Evolutionary conservation across 441 rosid genomes (phyloP).

Genomic region (Biscutella auriculata): DNA sequence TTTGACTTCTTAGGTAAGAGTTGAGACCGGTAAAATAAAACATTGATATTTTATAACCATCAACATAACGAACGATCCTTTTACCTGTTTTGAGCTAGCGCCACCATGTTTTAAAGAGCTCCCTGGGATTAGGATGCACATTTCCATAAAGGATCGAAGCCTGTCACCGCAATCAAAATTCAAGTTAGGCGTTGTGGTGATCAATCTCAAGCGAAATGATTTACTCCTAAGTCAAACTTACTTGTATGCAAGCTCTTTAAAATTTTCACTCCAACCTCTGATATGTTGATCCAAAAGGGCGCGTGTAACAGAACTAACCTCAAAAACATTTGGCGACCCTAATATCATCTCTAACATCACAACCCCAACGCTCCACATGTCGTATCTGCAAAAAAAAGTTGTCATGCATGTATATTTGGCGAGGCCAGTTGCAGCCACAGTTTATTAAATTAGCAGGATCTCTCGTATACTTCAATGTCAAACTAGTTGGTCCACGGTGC

Average conservation of each 20-base stretch:
- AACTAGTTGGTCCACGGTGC: conserved; percentile 56
- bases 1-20: no score
- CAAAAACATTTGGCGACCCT: conserved; percentile 90
- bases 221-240: conserved; percentile 27
- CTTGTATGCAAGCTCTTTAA: conserved; percentile 92
- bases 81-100: conserved; percentile 40
- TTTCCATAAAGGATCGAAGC: conserved; percentile 82
- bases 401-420: conserved; percentile 9
- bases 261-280: conserved; percentile 74
- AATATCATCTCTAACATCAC: conserved; percentile 84
- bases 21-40: background rate
- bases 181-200: background rate
- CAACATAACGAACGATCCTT: background rate
- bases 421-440: background rate
- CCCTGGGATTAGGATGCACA: conserved; percentile 83
- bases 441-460: background rate
- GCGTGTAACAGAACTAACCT: conserved; percentile 54
- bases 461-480: conserved; percentile 49
- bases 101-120: conserved; percentile 45
- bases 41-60: background rate
- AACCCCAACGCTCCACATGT: conserved; percentile 98
- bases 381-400: conserved; percentile 44
- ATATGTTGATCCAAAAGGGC: conserved; percentile 78
- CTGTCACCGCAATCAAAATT: conserved; percentile 31
- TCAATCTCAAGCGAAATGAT: background rate